Conservation (phyloP, 805 yeast genomes). For the Candida sithepensis region DNA sequence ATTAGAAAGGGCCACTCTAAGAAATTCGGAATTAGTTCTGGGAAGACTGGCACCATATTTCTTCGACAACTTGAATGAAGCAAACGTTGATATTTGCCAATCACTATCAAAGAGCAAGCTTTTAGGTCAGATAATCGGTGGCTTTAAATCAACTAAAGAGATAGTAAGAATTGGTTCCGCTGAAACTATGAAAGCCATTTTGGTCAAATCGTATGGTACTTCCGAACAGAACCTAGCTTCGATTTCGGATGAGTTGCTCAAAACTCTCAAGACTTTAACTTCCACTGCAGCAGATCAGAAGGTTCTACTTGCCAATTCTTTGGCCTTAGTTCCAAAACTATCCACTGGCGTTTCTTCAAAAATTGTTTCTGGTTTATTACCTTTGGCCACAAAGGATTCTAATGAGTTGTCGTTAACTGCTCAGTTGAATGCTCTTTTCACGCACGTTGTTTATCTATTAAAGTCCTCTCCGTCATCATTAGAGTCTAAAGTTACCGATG, state of each 20-base stretch:
- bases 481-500: slow-evolving; percentile 22
- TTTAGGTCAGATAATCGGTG: slow-evolving; percentile 46
- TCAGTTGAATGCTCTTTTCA: slow-evolving; percentile 47
- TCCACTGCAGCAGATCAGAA: slow-evolving; percentile 67
- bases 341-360: slow-evolving; percentile 16
- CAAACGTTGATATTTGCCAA: slow-evolving; percentile 39
- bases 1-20: slow-evolving; percentile 67
- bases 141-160: slow-evolving; percentile 69
- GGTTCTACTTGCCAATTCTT: slow-evolving; percentile 42
- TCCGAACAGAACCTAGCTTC: slow-evolving; percentile 28
- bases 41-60: slow-evolving; percentile 51
- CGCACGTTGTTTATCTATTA: slow-evolving; percentile 36
- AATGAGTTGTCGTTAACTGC: slow-evolving; percentile 61
- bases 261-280: slow-evolving; percentile 52
- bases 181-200: slow-evolving; percentile 29
- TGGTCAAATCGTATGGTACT: slow-evolving; percentile 17
- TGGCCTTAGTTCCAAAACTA: slow-evolving; percentile 32
- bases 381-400: slow-evolving; percentile 66
- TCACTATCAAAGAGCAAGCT: slow-evolving; percentile 40
- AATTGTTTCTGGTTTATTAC: slow-evolving; percentile 41
- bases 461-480: slow-evolving; percentile 16
- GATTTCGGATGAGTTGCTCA: slow-evolving; percentile 51
- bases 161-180: slow-evolving; percentile 50
- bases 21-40: slow-evolving; percentile 74
- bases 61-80: slow-evolving; percentile 31